Conservation (phyloP, 2,329 filamentous ascomycete species). For the Xylaria sp. region DNA sequence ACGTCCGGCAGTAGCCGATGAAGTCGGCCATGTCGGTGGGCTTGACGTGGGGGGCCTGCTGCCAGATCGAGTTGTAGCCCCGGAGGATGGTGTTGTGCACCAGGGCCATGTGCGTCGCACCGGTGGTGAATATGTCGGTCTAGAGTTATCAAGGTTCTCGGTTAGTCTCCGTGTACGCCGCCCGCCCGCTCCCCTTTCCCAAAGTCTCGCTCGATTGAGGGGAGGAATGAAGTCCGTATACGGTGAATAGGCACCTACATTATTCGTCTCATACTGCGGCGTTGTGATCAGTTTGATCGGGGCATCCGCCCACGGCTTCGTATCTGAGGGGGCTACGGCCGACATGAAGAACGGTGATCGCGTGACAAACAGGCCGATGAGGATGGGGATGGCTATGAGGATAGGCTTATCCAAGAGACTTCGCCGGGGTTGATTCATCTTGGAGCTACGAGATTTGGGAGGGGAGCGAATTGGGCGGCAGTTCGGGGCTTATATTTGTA, state of each 20-base stretch:
- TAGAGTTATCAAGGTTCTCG: constrained; percentile 26
- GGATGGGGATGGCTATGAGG: constrained; percentile 38
- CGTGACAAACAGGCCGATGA: constrained; percentile 42
- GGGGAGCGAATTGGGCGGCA: not conserved
- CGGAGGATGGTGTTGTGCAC: constrained; percentile 66
- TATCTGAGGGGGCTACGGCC: constrained; percentile 32
- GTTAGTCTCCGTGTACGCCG: not conserved
- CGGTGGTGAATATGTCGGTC: constrained; percentile 61
- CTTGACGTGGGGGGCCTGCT: constrained; percentile 57
- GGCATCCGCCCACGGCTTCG: constrained; percentile 54
- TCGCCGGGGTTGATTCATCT: constrained; percentile 19
- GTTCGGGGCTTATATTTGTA: not conserved
- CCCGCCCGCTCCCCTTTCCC: not conserved
- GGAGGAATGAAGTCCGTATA: not conserved
- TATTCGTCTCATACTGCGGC: constrained; percentile 55
- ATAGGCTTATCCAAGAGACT: constrained; percentile 35
- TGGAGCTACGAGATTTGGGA: constrained; percentile 12
- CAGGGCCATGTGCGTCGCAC: constrained; percentile 63
- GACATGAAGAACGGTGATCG: constrained; percentile 46
- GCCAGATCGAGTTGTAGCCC: constrained; percentile 65
- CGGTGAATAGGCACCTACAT: constrained; percentile 39
- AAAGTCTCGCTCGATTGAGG: not conserved
- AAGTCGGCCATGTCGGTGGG: constrained; percentile 59
- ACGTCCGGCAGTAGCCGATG: constrained; percentile 59
- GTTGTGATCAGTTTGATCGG: constrained; percentile 59